phyloP scores from a whole-genome alignment of 768 basidiomycete species.

The Lentinula lateritia region DNA sequence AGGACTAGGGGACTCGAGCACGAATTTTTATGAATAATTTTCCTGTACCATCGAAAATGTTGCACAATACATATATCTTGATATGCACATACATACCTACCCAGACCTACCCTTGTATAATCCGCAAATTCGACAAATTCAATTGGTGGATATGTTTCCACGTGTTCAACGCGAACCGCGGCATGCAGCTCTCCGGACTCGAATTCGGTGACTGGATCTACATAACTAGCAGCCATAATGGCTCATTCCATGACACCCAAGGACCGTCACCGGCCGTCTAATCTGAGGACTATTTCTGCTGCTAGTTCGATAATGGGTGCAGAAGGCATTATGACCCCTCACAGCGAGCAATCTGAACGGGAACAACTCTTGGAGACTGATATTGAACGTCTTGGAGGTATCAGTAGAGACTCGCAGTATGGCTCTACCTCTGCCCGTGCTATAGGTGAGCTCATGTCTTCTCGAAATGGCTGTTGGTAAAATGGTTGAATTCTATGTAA shows the following conservation, averaged over 20 bases:
- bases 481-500: background rate
- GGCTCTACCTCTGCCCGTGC: background rate
- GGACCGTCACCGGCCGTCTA: slow-evolving; percentile 1
- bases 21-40: too few species aligned
- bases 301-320: slow-evolving; percentile 1
- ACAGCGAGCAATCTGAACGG: background rate
- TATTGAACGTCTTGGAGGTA: slow-evolving; percentile 2
- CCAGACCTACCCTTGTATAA: too few species aligned
- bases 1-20: background rate
- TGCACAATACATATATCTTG: too few species aligned
- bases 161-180: background rate
- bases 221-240: background rate
- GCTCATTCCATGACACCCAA: background rate
- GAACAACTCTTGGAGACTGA: slow-evolving; percentile 4
- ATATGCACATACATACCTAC: too few species aligned
- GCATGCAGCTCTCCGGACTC: background rate
- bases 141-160: background rate
- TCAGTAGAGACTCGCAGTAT: slow-evolving; percentile 2
- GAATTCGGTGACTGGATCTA: background rate
- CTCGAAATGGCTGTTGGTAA: background rate
- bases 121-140: background rate
- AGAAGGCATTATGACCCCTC: slow-evolving; percentile 5
- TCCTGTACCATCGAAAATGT: too few species aligned
- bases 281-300: background rate
- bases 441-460: background rate